These are phyloP conservation scores for Acacia concinna DNA, from an alignment of 331 rosid genomes.

Conservation along the genomic window DNA sequence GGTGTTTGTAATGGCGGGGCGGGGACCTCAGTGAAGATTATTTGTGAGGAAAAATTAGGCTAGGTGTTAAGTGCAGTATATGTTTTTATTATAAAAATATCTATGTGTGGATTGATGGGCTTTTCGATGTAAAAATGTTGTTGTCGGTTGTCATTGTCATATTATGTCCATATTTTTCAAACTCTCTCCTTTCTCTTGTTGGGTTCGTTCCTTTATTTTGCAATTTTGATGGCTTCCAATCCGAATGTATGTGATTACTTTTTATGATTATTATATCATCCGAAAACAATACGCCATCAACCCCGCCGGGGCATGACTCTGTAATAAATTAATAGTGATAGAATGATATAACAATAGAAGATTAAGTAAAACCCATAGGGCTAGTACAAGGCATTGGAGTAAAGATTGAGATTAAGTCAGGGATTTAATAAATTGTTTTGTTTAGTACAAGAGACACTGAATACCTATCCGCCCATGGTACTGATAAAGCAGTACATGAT, in stretches of 20 bases:
- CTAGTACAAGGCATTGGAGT: no score
- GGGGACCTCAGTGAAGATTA: neutral
- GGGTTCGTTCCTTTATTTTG: neutral
- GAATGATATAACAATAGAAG: no score
- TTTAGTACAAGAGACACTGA: no score
- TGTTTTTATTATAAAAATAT: neutral
- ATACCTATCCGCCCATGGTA: no score
- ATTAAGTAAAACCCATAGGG: no score
- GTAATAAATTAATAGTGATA: no score
- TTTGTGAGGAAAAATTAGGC: neutral
- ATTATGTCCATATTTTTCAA: neutral
- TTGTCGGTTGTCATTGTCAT: neutral
- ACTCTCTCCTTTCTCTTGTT: neutral
- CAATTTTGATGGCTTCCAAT: neutral
- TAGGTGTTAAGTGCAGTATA: no score
- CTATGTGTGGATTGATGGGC: neutral
- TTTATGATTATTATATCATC: neutral
- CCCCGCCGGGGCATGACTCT: no score
- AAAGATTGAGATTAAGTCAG: no score
- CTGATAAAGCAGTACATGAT: no score
- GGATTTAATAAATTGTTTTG: no score
- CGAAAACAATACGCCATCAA: neutral
- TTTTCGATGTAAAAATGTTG: neutral
- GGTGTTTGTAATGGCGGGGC: neutral
- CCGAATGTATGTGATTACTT: neutral